These are phyloP conservation scores for Umbelopsis ramanniana DNA, from an alignment of 192 early-diverging fungal genomes.

Conservation along the genomic window DNA sequence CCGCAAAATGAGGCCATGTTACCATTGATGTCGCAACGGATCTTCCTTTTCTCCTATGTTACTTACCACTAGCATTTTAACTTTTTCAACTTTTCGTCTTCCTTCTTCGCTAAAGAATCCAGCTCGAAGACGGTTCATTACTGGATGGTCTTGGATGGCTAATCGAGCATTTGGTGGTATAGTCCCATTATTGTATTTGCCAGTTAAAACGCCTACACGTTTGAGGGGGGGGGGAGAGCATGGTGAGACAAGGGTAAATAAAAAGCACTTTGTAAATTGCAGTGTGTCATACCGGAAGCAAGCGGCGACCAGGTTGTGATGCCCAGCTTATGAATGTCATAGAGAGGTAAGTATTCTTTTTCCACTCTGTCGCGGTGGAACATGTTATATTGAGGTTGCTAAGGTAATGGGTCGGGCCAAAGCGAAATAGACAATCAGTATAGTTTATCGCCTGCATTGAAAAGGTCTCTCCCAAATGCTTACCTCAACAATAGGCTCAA, in stretches of 20 bases:
- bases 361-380: slow-evolving; percentile 80
- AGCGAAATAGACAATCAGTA: not conserved
- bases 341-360: slow-evolving; percentile 73
- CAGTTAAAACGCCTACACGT: slow-evolving; percentile 44
- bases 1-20: too few species aligned
- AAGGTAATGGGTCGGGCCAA: slow-evolving; percentile 6
- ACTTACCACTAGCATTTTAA: slow-evolving; percentile 55
- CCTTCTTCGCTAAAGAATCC: slow-evolving; percentile 67
- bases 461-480: too few species aligned
- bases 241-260: not conserved
- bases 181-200: slow-evolving; percentile 72
- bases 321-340: slow-evolving; percentile 69
- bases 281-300: slow-evolving; percentile 48
- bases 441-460: not conserved
- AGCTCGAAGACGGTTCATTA: slow-evolving; percentile 61
- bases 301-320: slow-evolving; percentile 84
- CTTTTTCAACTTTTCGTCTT: slow-evolving; percentile 67
- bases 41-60: too few species aligned
- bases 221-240: too few species aligned
- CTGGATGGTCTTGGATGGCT: slow-evolving; percentile 58
- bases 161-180: slow-evolving; percentile 74
- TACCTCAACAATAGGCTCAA: slow-evolving; percentile 66
- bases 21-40: too few species aligned
- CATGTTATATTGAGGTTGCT: slow-evolving; percentile 89
- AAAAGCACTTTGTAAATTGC: not conserved